phyloP scores from a whole-genome alignment of 208 protist genomes.

The Novymonas esmeraldas region DNA sequence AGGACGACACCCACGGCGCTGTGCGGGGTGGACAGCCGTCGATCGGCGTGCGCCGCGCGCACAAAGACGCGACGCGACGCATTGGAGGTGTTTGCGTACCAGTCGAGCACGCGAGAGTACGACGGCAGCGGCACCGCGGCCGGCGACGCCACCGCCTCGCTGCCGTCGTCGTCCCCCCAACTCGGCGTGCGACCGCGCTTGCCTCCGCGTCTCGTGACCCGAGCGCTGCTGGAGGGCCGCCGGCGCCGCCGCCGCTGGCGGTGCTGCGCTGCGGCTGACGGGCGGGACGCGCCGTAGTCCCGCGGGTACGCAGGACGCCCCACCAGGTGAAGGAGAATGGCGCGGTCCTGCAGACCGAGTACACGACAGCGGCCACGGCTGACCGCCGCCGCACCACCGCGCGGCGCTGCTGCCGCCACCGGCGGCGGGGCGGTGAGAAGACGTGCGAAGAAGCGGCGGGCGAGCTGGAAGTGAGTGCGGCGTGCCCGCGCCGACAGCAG shows the following conservation, averaged over 20 bases:
- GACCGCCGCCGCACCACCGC: neutral
- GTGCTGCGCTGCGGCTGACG: constrained; percentile 17
- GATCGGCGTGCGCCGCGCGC: constrained; percentile 22
- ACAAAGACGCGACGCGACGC: constrained; percentile 48
- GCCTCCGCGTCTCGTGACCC: neutral
- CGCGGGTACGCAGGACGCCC: constrained; percentile 46
- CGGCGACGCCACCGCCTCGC: neutral
- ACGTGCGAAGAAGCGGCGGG: constrained; percentile 26
- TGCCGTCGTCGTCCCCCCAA: no score
- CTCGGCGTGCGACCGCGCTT: constrained; percentile 9
- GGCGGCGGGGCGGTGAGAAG: constrained; percentile 10
- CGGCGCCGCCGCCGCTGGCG: constrained; percentile 2
- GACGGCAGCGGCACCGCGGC: neutral
- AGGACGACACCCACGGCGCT: constrained; percentile 36
- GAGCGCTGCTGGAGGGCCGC: neutral
- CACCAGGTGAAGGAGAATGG: constrained; percentile 47
- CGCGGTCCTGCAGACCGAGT: constrained; percentile 51
- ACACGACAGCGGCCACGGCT: constrained; percentile 27
- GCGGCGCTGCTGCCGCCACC: neutral
- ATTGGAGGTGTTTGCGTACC: constrained; percentile 40
- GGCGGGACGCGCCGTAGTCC: constrained; percentile 32
- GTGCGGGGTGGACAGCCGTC: constrained; percentile 19
- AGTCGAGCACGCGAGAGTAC: constrained; percentile 17
- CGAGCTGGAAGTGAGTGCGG: constrained; percentile 27
- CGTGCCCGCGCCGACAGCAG: constrained; percentile 5